Evolutionary conservation across 2,329 filamentous ascomycete species (phyloP), one percentile per base, ranked within the genome.

Genomic region (Fusarium lateritium): DNA sequence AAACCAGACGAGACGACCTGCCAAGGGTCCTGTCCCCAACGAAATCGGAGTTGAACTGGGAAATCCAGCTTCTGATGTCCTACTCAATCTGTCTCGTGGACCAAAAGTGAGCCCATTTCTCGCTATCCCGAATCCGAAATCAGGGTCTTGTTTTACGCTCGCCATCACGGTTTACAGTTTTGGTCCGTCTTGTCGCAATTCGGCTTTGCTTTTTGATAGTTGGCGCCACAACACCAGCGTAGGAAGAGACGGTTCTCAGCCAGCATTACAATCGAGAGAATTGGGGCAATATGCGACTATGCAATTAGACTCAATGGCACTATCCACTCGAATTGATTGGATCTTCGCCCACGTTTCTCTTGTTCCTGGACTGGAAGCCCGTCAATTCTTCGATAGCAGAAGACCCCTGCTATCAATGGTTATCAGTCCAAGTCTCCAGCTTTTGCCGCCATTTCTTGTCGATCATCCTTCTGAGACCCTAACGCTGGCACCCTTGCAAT

Each of bases 401-500:
- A 26, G 43, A 61, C 42, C 56, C 56, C 47, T 58, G 55, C 36
- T 64, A 54, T 64, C 62, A 33, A 26, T 49, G 40, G 49, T 26
- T 62, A 70, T 70, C 66, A 67, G 54, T 58, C 52, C 61, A 69
- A 65, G 51, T 50, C 60, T 58, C 66, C 56, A 69, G 28, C 51
- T 64, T 69, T 70, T 70, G 57, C 57, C 57, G 67, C 67, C 43
- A 70, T 63, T 65, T 42, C 39, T 51, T 36, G 66, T 59, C 67
- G 67, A 70, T 70, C 67, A 55, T 58, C 39, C 40, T 69, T 51
- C 52, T 46, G 46, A 38, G 46, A 43, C 40, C 26, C 44, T 62
- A 46, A 65, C 46, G 46, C 62, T 70, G 51, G 39, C 26, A 50
- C 40, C 54, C 67, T 68, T 56, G 62, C 19, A 44, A 24, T 55